These are phyloP conservation scores for Caloboletus firmus DNA, from an alignment of 1,284 basidiomycete genomes.

Conservation along the genomic window DNA sequence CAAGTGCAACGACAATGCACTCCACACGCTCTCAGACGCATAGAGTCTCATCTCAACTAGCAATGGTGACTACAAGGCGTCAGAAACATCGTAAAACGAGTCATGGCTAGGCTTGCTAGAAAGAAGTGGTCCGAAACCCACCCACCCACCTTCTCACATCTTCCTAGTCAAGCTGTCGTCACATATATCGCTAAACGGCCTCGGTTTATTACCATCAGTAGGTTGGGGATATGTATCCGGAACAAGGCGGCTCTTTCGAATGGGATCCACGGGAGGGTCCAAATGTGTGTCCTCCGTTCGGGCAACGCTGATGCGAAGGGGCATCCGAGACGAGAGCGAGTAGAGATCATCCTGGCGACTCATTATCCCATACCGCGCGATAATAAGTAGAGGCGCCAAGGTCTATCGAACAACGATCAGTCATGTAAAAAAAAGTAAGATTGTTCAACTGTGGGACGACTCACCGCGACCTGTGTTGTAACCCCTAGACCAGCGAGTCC, in stretches of 20 bases:
- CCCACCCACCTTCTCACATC: no score
- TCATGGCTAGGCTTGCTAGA: not conserved
- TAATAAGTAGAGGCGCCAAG: slow-evolving; percentile 23
- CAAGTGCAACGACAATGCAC: not conserved
- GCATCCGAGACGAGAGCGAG: slow-evolving; percentile 3
- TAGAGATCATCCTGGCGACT: not conserved
- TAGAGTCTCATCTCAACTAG: not conserved
- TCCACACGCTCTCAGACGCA: not conserved
- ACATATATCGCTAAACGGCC: slow-evolving; percentile 6
- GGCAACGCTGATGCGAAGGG: slow-evolving; percentile 16
- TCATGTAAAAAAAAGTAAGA: not conserved
- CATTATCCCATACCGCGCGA: slow-evolving; percentile 21
- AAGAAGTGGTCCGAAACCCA: no score
- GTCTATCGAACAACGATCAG: slow-evolving; percentile 10
- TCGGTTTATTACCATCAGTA: not conserved
- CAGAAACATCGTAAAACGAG: not conserved
- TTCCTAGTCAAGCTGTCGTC: not conserved
- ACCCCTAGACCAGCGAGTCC: slow-evolving; percentile 20
- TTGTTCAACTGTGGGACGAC: not conserved
- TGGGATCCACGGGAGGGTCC: not conserved
- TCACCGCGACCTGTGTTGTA: slow-evolving; percentile 22
- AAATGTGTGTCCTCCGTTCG: slow-evolving; percentile 12
- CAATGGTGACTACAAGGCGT: not conserved
- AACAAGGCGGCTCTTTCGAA: not conserved
- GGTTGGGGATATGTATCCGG: not conserved